A percentile compares a stretch with the other conserved stretches of the same genome.
Evolutionary conservation across 1,284 basidiomycete genomes (phyloP).

Genomic region (Chalciporus sp.): DNA sequence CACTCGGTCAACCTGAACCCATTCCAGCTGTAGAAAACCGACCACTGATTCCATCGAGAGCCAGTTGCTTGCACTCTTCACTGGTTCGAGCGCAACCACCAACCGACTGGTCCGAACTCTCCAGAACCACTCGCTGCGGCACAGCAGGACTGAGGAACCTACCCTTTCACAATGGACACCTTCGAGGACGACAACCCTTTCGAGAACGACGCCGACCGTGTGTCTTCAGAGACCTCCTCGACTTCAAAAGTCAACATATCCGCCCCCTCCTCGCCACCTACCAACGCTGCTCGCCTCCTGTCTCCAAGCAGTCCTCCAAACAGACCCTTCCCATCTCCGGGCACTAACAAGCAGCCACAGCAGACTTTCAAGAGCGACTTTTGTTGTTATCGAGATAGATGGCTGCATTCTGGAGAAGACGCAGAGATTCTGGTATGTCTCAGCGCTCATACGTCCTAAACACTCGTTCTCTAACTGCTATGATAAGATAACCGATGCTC

Average conservation of each 20-base stretch:
- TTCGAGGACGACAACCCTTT: conserved; percentile 84
- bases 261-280: conserved; percentile 61
- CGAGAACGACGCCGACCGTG: conserved; percentile 61
- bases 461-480: conserved; percentile 1
- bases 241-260: conserved; percentile 63
- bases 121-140: neutral
- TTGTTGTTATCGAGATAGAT: conserved; percentile 72
- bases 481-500: conserved; percentile 86
- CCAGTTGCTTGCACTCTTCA: neutral
- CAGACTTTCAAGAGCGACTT: conserved; percentile 66
- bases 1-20: neutral
- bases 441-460: neutral
- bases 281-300: conserved; percentile 42
- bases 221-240: conserved; percentile 66
- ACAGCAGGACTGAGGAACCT: neutral
- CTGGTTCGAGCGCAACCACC: neutral
- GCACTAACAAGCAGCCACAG: conserved; percentile 53
- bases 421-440: conserved; percentile 70
- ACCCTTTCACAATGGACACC: conserved; percentile 52
- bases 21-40: neutral
- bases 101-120: neutral
- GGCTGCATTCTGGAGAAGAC: conserved; percentile 79
- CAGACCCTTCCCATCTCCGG: conserved; percentile 56
- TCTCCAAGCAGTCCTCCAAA: conserved; percentile 45
- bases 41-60: neutral